These are phyloP conservation scores for Balakata baccata DNA, from an alignment of 345 rosid species.

Conservation along the genomic window DNA sequence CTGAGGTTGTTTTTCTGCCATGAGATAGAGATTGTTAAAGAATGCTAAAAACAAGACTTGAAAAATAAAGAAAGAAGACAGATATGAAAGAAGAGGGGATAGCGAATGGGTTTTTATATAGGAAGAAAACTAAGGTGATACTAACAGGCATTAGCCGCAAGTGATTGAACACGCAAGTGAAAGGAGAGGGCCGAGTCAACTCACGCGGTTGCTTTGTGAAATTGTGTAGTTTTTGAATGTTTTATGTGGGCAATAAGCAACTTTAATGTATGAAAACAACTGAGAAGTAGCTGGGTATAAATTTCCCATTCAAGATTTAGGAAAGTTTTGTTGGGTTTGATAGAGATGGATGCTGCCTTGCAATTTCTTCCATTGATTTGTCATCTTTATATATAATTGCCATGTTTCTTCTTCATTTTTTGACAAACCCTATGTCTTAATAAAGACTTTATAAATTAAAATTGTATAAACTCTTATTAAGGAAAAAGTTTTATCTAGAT, in stretches of 20 bases:
- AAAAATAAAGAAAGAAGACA: neutral
- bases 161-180: no score
- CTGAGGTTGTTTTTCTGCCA: conserved; percentile 51
- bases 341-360: neutral
- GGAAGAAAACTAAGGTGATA: no score
- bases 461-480: no score
- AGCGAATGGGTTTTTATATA: neutral
- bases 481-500: no score
- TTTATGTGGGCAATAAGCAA: no score
- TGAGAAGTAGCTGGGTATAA: neutral
- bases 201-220: conserved; percentile 32
- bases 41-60: neutral
- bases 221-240: neutral
- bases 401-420: neutral
- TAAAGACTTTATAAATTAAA: no score
- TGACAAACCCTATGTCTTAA: neutral
- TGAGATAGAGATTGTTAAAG: neutral
- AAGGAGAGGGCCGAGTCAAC: conserved; percentile 11
- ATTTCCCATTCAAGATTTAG: neutral
- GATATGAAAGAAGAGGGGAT: neutral
- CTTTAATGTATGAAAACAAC: no score
- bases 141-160: no score
- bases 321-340: neutral
- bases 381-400: neutral
- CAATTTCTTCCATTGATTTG: conserved; percentile 4